Conservation (phyloP, 2,329 filamentous ascomycete species). For the Periconia digitata region DNA sequence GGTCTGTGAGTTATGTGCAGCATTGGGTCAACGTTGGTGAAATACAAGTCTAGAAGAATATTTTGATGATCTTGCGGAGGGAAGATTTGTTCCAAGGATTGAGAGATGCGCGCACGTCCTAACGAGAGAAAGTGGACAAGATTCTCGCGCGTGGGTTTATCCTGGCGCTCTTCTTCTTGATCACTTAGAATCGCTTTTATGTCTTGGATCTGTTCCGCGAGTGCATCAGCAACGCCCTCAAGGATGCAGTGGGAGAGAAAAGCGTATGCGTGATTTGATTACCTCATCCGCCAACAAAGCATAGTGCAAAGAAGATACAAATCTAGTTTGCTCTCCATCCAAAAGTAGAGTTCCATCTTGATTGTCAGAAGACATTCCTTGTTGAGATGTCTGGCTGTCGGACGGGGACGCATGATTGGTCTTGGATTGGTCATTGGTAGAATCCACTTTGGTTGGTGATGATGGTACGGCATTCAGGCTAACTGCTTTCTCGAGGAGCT, state of each 20-base stretch:
- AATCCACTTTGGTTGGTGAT: neutral
- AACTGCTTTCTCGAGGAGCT: conserved; percentile 38
- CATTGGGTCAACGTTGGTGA: conserved; percentile 42
- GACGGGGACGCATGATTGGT: conserved; percentile 24
- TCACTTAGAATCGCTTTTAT: conserved; percentile 41
- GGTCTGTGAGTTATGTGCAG: conserved; percentile 39
- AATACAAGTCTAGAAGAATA: conserved; percentile 37
- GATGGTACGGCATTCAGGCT: conserved; percentile 19
- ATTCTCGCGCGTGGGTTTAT: conserved; percentile 30
- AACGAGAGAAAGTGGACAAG: conserved; percentile 36
- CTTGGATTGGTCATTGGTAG: neutral
- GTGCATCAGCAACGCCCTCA: neutral
- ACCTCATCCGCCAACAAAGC: conserved; percentile 44
- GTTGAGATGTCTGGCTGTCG: conserved; percentile 36
- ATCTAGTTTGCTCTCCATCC: conserved; percentile 42
- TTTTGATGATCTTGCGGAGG: conserved; percentile 35
- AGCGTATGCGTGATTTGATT: conserved; percentile 5
- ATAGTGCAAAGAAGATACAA: conserved; percentile 44
- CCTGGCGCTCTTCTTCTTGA: conserved; percentile 32
- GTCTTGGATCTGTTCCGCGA: conserved; percentile 35
- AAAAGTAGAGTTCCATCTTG: conserved; percentile 40
- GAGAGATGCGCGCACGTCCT: conserved; percentile 30
- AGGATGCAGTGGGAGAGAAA: neutral
- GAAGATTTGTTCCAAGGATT: conserved; percentile 29
- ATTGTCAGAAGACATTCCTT: conserved; percentile 40